Evolutionary conservation across 805 yeast genomes (phyloP).

Genomic region (Kazachstania bromeliacearum): DNA sequence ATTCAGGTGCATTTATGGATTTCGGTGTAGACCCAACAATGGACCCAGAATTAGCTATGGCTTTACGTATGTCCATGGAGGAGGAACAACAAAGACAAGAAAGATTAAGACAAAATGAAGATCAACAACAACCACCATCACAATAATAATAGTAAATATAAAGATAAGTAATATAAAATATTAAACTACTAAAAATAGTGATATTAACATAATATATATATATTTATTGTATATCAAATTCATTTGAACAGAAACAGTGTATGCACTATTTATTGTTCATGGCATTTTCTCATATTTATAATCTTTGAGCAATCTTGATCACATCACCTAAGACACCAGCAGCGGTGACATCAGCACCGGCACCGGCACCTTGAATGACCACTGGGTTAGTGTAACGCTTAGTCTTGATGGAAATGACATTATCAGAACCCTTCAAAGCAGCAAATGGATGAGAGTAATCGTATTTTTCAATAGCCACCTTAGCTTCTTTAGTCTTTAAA

Average conservation of each 20-base stretch:
- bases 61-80: constrained; percentile 85
- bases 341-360: constrained; percentile 71
- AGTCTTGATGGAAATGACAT: constrained; percentile 85
- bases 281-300: constrained; percentile 22
- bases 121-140: constrained; percentile 9
- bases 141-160: neutral
- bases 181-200: too few species aligned
- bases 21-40: constrained; percentile 76
- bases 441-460: constrained; percentile 92
- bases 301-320: constrained; percentile 82
- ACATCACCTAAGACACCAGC: constrained; percentile 93
- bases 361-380: constrained; percentile 96
- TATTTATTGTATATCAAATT: neutral
- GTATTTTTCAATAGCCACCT: constrained; percentile 85
- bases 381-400: constrained; percentile 89
- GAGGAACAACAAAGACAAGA: constrained; percentile 92
- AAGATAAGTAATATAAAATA: too few species aligned
- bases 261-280: too few species aligned
- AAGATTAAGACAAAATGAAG: constrained; percentile 40
- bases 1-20: constrained; percentile 47
- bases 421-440: constrained; percentile 89
- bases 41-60: constrained; percentile 96
- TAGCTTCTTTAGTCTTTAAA: constrained; percentile 53
- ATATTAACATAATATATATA: too few species aligned
- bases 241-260: neutral